Evolutionary conservation across 2,329 filamentous ascomycete species (phyloP).

Genomic region (Sporothrix sp.): DNA sequence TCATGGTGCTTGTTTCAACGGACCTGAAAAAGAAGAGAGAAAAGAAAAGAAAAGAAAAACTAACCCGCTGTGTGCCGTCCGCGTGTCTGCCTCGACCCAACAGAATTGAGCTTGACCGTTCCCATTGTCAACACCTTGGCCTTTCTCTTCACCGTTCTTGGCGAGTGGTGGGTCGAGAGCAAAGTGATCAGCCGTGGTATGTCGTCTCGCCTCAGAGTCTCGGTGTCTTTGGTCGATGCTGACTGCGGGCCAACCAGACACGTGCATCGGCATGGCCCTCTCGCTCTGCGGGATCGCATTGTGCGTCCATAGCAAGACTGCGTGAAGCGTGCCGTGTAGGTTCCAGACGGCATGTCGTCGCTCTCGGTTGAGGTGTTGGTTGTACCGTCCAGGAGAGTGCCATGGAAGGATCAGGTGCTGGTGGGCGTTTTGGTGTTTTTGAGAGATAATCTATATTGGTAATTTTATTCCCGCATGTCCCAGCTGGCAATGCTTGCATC

Average conservation of each 20-base stretch:
- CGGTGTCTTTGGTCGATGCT: not conserved
- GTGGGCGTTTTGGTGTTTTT: not conserved
- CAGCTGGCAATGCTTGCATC: not conserved
- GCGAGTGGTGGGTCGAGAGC: constrained; percentile 88
- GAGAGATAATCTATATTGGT: constrained; percentile 1
- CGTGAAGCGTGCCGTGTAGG: not conserved
- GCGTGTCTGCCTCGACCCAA: not conserved
- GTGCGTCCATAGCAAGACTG: constrained; percentile 61
- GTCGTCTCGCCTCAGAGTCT: constrained; percentile 20
- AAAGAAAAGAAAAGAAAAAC: too few relatives aligned
- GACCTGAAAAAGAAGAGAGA: too few relatives aligned
- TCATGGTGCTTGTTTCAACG: not conserved
- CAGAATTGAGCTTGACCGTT: constrained; percentile 85
- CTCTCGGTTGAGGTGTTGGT: not conserved
- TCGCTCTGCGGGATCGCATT: constrained; percentile 73
- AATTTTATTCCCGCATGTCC: not conserved
- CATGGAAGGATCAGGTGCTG: too few relatives aligned
- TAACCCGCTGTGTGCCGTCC: not conserved
- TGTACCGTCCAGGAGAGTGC: too few relatives aligned
- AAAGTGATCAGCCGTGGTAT: constrained; percentile 78
- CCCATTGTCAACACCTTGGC: constrained; percentile 91
- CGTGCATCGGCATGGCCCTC: constrained; percentile 70
- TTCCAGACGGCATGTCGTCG: not conserved
- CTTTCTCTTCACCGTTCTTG: constrained; percentile 90
- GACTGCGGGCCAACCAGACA: constrained; percentile 46